Evolutionary conservation across 75 land plant genomes (phyloP), one percentile per base, ranked within the genome.

Genomic region (Picea sitchensis): DNA sequence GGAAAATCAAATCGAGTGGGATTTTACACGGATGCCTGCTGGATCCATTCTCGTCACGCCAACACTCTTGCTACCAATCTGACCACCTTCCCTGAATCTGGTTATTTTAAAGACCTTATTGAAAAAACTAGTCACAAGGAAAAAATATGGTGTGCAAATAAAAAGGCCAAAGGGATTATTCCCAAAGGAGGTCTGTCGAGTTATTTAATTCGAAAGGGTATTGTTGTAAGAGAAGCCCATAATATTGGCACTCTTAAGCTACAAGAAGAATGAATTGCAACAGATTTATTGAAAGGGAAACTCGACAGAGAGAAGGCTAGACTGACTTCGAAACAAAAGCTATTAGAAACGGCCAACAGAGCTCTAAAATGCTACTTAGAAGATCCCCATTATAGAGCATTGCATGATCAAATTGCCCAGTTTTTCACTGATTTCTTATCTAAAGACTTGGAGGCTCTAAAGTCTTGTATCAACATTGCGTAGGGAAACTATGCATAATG

Each of bases 41-140:
- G 95, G 96, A 84, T 94, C n/a, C 88, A 92, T 73, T 12, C 75
- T 0, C 65, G 78, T 61, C 96, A 94, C 79, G 88, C 93, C 61
- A 78, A 81, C 21, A 92, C 93, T 51, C 85, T 92, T 12, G 68
- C 80, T 2, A 59, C 77, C 2, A 92, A 94, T 67, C 15, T 88
- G 61, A 21, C 20, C 20, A n/a, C 79, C 21, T 21, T 93, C 21
- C 83, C 88, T 17, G 71, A 75, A 18, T 88, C 90, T 60, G 94
- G 94, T 0, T 94, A 90, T 83, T 80, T 86, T 78, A 94, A 92
- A 85, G 92, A 94, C 74, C 83, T 92, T n/a, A n/a, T n/a, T 0
- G 72, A 78, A 44, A 78, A 67, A 60, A 59, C 15, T 23, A 64
- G 65, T 75, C 77, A 79, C 23, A 61, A 76, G 51, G 58, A 41